phyloP scores from a whole-genome alignment of 2,329 filamentous ascomycete species.

The Knoxdaviesia capensis region DNA sequence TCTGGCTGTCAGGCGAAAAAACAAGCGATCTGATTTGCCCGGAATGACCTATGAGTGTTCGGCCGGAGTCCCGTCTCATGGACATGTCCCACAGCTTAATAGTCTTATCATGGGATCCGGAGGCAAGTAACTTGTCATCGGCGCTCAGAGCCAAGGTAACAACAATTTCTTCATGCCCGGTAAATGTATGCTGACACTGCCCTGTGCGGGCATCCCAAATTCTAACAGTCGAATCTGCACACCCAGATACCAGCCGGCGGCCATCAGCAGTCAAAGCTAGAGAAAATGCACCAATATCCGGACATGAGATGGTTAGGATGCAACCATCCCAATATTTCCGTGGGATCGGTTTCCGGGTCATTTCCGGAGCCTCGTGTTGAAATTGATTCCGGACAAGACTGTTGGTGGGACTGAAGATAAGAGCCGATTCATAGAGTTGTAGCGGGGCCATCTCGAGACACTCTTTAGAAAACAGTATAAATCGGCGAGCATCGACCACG shows the following conservation, averaged over 20 bases:
- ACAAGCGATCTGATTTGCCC: neutral
- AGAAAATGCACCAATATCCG: neutral
- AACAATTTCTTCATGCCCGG: conserved; percentile 4
- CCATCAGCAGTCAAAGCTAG: conserved; percentile 5
- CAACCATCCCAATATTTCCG: too few species aligned
- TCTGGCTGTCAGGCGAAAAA: conserved; percentile 1
- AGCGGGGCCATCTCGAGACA: conserved; percentile 10
- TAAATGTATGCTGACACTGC: conserved; percentile 3
- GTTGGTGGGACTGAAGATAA: conserved; percentile 11
- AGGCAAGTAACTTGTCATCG: conserved; percentile 1
- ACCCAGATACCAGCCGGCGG: conserved; percentile 3
- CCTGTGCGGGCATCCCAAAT: conserved; percentile 4
- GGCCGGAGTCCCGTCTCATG: too few species aligned
- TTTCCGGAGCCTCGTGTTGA: too few species aligned
- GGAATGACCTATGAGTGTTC: neutral
- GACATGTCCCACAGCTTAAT: conserved; percentile 4
- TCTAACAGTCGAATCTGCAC: conserved; percentile 3
- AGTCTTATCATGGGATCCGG: conserved; percentile 2
- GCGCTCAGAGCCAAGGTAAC: conserved; percentile 4
- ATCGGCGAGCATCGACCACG: conserved; percentile 11
- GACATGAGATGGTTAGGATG: too few species aligned
- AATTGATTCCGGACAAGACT: too few species aligned
- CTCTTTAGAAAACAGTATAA: conserved; percentile 8
- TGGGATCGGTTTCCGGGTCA: too few species aligned
- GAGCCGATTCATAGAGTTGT: conserved; percentile 13